These are phyloP conservation scores for Uronychia binucleata DNA, from an alignment of 73 alveolate genomes.

Conservation along the genomic window DNA sequence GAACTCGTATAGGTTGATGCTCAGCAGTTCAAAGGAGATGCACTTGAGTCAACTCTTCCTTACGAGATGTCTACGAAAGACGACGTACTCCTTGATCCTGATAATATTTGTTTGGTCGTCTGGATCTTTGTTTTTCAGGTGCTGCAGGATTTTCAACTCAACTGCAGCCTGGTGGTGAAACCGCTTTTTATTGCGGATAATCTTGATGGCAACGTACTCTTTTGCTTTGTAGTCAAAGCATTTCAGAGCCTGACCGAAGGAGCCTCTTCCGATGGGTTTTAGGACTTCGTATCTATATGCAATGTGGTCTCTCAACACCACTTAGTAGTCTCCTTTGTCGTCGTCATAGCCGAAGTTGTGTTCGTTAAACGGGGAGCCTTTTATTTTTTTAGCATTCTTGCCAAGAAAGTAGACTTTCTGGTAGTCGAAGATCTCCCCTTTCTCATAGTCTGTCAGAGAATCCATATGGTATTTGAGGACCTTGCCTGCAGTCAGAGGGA, in stretches of 20 bases:
- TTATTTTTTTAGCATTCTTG: neutral
- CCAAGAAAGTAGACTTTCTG: conserved; percentile 3
- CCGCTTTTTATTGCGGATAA: conserved; percentile 43
- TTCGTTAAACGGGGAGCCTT: neutral
- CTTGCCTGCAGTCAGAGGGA: conserved; percentile 8
- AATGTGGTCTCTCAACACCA: conserved; percentile 44
- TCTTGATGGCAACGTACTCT: conserved; percentile 53
- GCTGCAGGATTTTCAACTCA: conserved; percentile 71
- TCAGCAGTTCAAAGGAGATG: conserved; percentile 56
- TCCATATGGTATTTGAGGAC: conserved; percentile 13
- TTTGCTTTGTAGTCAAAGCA: conserved; percentile 41
- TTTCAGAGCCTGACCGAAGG: conserved; percentile 53
- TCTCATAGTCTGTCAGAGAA: conserved; percentile 8
- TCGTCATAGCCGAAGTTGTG: conserved; percentile 27
- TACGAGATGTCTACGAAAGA: conserved; percentile 58
- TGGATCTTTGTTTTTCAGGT: conserved; percentile 66
- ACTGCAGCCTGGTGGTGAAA: conserved; percentile 74
- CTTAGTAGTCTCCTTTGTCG: conserved; percentile 44
- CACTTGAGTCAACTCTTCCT: conserved; percentile 5
- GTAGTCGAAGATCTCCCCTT: neutral
- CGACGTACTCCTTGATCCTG: conserved; percentile 67
- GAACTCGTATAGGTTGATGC: conserved; percentile 37
- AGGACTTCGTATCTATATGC: conserved; percentile 51
- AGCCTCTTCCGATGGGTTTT: conserved; percentile 53
- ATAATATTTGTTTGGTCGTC: conserved; percentile 69